A percentile compares a stretch with the other conserved stretches of the same genome.
Evolutionary conservation across 1,139 yeast genomes (phyloP).

Genomic region (Sugiyamaella japonica): DNA sequence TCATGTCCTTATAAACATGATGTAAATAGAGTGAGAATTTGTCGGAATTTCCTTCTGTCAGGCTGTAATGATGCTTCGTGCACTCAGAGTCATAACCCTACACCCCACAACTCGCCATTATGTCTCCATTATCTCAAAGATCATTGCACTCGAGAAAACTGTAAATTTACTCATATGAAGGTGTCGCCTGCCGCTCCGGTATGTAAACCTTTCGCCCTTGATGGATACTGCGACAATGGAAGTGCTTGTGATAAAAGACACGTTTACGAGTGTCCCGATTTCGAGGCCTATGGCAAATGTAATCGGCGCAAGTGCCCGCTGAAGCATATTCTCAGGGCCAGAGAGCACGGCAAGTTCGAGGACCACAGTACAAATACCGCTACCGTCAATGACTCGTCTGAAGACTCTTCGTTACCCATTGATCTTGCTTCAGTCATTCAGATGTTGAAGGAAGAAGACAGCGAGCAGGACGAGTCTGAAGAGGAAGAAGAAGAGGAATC

Average conservation of each 20-base stretch:
- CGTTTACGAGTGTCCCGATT: constrained; percentile 68
- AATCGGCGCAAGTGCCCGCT: constrained; percentile 51
- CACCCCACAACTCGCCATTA: constrained; percentile 63
- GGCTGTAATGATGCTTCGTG: constrained; percentile 55
- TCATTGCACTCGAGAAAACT: constrained; percentile 55
- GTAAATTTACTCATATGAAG: constrained; percentile 57
- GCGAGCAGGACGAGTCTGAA: constrained; percentile 17
- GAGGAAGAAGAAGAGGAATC: constrained; percentile 18
- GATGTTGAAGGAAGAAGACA: constrained; percentile 18
- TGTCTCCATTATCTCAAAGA: constrained; percentile 57
- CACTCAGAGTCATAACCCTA: constrained; percentile 55
- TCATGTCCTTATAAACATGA: constrained; percentile 60
- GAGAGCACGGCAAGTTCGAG: constrained; percentile 36
- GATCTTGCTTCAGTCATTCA: constrained; percentile 18
- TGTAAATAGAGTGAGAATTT: constrained; percentile 51
- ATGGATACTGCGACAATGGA: constrained; percentile 71
- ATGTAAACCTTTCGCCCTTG: constrained; percentile 66
- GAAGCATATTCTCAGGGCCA: constrained; percentile 44
- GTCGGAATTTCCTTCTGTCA: constrained; percentile 51
- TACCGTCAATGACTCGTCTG: constrained; percentile 16
- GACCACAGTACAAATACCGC: constrained; percentile 34
- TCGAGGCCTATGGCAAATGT: constrained; percentile 60
- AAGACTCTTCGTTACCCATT: constrained; percentile 37
- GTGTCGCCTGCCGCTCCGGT: constrained; percentile 48
- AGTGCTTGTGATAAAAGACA: constrained; percentile 58